These are phyloP conservation scores for Metrosideros polymorpha DNA, from an alignment of 441 rosid genomes.

Conservation along the genomic window DNA sequence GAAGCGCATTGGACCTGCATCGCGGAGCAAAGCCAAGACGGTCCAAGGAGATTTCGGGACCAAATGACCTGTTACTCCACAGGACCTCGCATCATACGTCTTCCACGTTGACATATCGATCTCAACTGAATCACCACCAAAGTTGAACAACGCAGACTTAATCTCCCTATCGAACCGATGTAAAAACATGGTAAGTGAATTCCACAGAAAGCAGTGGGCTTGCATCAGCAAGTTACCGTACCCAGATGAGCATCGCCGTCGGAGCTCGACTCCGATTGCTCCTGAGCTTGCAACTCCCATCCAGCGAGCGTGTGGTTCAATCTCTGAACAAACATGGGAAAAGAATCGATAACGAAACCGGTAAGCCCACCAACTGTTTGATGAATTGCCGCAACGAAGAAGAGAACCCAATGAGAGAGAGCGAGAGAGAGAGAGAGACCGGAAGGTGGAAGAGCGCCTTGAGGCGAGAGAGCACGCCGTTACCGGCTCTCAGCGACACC, in stretches of 20 bases:
- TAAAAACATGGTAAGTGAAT: not conserved
- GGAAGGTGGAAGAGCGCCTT: conserved; percentile 27
- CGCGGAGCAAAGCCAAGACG: conserved; percentile 46
- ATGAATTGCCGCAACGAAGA: conserved; percentile 31
- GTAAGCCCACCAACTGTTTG: conserved; percentile 24
- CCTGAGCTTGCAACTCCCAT: conserved; percentile 1
- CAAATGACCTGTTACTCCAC: conserved; percentile 39
- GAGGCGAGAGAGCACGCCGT: conserved; percentile 22
- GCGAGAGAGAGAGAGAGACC: conserved; percentile 21
- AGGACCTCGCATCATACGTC: conserved; percentile 32
- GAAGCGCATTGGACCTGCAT: conserved; percentile 28
- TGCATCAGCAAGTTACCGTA: conserved; percentile 14
- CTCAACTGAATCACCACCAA: conserved; percentile 7
- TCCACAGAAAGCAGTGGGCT: not conserved
- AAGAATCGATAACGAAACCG: not conserved
- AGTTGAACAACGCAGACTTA: not conserved
- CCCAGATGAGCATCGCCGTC: conserved; percentile 15
- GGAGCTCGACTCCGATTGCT: conserved; percentile 6
- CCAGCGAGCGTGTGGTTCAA: conserved; percentile 19
- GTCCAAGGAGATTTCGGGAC: conserved; percentile 45
- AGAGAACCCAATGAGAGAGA: not conserved
- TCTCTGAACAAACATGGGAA: not conserved
- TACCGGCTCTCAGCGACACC: conserved; percentile 20
- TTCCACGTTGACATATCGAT: conserved; percentile 59
- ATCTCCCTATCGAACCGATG: not conserved